Evolutionary conservation across 441 rosid genomes (phyloP).

Genomic region (Eutrema salsugineum): DNA sequence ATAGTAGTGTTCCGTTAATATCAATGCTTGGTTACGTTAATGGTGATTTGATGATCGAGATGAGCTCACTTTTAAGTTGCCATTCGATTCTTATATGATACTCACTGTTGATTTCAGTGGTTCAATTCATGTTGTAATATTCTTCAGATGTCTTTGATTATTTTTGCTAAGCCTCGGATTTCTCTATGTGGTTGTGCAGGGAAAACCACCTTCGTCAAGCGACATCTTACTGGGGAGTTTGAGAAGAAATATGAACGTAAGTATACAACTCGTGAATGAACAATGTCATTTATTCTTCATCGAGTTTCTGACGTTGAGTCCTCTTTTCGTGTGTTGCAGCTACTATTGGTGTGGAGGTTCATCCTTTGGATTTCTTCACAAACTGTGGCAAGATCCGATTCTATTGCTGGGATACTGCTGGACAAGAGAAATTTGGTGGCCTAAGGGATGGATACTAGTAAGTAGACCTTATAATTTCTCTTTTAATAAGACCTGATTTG

Average conservation of each 20-base stretch:
- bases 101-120: neutral
- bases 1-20: neutral
- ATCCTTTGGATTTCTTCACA: slow-evolving; percentile 58
- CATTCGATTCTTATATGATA: neutral
- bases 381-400: slow-evolving; percentile 56
- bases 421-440: slow-evolving; percentile 67
- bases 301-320: neutral
- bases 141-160: neutral
- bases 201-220: slow-evolving; percentile 52
- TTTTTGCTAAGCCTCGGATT: neutral
- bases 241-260: slow-evolving; percentile 69
- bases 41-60: neutral
- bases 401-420: slow-evolving; percentile 72
- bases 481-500: neutral
- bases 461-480: slow-evolving; percentile 7
- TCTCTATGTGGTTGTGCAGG: slow-evolving; percentile 25
- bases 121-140: neutral
- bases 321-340: slow-evolving; percentile 29
- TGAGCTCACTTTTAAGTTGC: neutral
- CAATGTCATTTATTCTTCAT: neutral
- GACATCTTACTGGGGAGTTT: slow-evolving; percentile 66
- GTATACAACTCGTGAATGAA: neutral
- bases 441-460: slow-evolving; percentile 68
- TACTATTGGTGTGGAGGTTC: slow-evolving; percentile 70
- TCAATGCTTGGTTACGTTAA: neutral